These are phyloP conservation scores for Spergularia marina DNA, from an alignment of 148 eudicot species.

Conservation along the genomic window DNA sequence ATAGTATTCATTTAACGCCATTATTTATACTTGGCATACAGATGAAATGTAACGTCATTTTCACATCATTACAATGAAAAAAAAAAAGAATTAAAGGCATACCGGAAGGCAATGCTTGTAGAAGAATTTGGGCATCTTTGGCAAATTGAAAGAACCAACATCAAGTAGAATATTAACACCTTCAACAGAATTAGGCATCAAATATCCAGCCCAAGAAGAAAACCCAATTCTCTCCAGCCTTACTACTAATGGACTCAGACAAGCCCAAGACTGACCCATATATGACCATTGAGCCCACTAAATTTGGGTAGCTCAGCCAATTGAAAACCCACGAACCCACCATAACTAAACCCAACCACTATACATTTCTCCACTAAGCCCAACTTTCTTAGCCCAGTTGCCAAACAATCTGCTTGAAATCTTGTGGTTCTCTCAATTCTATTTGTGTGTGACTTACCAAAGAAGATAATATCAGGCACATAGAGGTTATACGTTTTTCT, in stretches of 20 bases:
- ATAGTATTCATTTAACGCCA: too few species aligned
- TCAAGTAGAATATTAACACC: conserved; percentile 32
- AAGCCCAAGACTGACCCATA: conserved; percentile 19
- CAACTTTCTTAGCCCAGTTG: conserved; percentile 36
- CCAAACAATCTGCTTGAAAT: conserved; percentile 56
- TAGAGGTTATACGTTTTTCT: conserved; percentile 33
- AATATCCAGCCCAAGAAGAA: conserved; percentile 31
- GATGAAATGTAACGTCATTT: too few species aligned
- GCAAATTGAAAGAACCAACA: conserved; percentile 26
- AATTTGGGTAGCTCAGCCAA: conserved; percentile 46
- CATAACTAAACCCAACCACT: conserved; percentile 61
- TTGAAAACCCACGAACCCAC: conserved; percentile 53
- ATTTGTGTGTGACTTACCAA: conserved; percentile 40
- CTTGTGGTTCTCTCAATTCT: conserved; percentile 17
- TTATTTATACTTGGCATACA: too few species aligned
- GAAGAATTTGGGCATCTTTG: conserved; percentile 33
- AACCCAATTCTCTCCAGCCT: conserved; percentile 26
- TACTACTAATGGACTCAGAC: conserved; percentile 30
- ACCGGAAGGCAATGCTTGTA: conserved; percentile 40
- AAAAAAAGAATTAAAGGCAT: neutral
- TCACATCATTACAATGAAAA: too few species aligned
- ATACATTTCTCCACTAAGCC: conserved; percentile 48
- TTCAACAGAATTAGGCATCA: conserved; percentile 41
- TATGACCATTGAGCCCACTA: conserved; percentile 51
- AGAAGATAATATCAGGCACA: conserved; percentile 55